A percentile compares a stretch with the other conserved stretches of the same genome.
Evolutionary conservation across 371 early-diverging fungal genomes (phyloP).

Genomic region (Haplosporangium sp.): DNA sequence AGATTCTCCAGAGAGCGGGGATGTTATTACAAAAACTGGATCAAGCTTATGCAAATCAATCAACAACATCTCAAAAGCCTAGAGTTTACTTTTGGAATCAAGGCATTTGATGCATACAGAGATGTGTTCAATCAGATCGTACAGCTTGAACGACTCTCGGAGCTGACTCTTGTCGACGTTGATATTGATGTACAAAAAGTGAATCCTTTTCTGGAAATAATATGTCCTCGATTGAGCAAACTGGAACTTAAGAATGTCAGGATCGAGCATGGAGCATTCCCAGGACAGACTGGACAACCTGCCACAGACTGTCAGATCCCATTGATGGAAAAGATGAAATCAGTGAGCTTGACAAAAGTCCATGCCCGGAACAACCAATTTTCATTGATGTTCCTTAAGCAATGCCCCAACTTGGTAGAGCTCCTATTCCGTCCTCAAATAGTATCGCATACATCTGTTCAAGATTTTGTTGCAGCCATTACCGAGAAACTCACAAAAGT

Average conservation of each 20-base stretch:
- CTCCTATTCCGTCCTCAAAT: constrained; percentile 19
- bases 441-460: not conserved
- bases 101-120: constrained; percentile 19
- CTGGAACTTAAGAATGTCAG: constrained; percentile 26
- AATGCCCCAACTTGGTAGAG: constrained; percentile 36
- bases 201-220: constrained; percentile 19
- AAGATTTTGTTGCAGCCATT: constrained; percentile 14
- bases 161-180: constrained; percentile 25
- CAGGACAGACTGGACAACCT: not conserved
- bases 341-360: constrained; percentile 13
- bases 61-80: constrained; percentile 9
- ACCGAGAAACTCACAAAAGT: constrained; percentile 13
- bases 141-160: constrained; percentile 11
- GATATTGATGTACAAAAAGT: constrained; percentile 28
- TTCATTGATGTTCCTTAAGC: constrained; percentile 22
- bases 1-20: constrained; percentile 34
- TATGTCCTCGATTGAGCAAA: constrained; percentile 25
- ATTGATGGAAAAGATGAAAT: constrained; percentile 28
- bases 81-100: constrained; percentile 28
- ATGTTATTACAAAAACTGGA: constrained; percentile 34
- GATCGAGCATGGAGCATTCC: constrained; percentile 17
- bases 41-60: constrained; percentile 28
- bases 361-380: constrained; percentile 13
- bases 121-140: constrained; percentile 25
- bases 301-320: constrained; percentile 8